phyloP scores from a whole-genome alignment of 192 early-diverging fungal species.

The Podila horticola region DNA sequence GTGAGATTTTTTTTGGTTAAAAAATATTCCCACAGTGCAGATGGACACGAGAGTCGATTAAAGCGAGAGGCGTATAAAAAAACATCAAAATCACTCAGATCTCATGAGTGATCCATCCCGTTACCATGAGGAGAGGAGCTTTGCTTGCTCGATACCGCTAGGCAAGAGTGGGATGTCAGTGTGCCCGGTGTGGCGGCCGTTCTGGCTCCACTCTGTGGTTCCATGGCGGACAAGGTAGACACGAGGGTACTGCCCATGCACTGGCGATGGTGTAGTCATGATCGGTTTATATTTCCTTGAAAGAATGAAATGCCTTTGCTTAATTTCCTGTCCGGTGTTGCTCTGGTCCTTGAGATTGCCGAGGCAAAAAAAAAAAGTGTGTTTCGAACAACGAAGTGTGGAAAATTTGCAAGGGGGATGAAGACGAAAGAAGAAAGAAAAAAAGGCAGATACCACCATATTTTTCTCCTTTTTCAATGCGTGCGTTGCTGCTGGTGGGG shows the following conservation, averaged over 20 bases:
- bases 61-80: no score
- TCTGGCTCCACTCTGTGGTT: slow-evolving; percentile 59
- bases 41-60: no score
- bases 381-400: not conserved
- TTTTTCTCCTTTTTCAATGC: no score
- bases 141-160: slow-evolving; percentile 49
- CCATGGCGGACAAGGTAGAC: slow-evolving; percentile 59
- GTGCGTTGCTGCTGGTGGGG: not conserved
- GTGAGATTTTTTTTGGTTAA: not conserved
- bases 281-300: not conserved
- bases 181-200: slow-evolving; percentile 52
- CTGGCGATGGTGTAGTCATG: slow-evolving; percentile 42
- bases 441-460: no score
- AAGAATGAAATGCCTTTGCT: not conserved
- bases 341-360: not conserved
- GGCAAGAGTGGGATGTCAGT: slow-evolving; percentile 53
- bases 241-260: slow-evolving; percentile 45
- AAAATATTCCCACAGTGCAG: no score
- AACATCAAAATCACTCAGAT: no score
- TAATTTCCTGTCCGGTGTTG: not conserved
- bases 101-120: not conserved
- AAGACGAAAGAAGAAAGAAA: not conserved
- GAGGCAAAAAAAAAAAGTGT: not conserved
- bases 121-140: slow-evolving; percentile 43
- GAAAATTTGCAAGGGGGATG: not conserved